Evolutionary conservation across 2,329 filamentous ascomycete genomes (phyloP).

Genomic region (Pestalotiopsis sp.): DNA sequence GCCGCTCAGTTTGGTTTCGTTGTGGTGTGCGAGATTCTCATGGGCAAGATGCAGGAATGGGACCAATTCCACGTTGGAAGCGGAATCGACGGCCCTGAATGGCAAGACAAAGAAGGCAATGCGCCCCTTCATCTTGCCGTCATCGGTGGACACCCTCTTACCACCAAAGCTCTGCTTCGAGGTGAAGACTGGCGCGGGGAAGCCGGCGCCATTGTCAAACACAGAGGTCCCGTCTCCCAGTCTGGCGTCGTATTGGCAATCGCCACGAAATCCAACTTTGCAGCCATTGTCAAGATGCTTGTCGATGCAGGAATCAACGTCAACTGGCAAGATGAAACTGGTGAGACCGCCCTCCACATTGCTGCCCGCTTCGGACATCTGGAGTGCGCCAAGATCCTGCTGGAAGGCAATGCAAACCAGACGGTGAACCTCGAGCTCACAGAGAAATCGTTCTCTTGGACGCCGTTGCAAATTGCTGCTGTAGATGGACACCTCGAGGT

Average conservation of each 20-base stretch:
- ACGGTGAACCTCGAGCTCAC: slow-evolving; percentile 75
- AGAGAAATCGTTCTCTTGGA: slow-evolving; percentile 91
- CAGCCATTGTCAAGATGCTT: slow-evolving; percentile 81
- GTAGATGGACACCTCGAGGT: slow-evolving; percentile 83
- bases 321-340: slow-evolving; percentile 88
- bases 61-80: slow-evolving; percentile 80
- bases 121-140: slow-evolving; percentile 91
- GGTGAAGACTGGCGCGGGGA: slow-evolving; percentile 76
- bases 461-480: slow-evolving; percentile 88
- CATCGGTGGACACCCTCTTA: slow-evolving; percentile 85
- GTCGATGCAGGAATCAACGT: slow-evolving; percentile 90
- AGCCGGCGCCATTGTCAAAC: slow-evolving; percentile 62
- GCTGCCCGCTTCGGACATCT: slow-evolving; percentile 87
- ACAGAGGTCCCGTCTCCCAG: slow-evolving; percentile 73
- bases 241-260: slow-evolving; percentile 87
- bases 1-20: slow-evolving; percentile 94
- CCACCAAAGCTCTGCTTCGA: slow-evolving; percentile 78
- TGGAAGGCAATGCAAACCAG: slow-evolving; percentile 71
- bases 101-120: slow-evolving; percentile 92
- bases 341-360: slow-evolving; percentile 89
- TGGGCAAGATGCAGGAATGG: slow-evolving; percentile 89
- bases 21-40: slow-evolving; percentile 84
- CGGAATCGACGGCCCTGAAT: slow-evolving; percentile 83
- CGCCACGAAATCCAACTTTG: slow-evolving; percentile 86
- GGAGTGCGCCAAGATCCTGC: slow-evolving; percentile 76